phyloP scores from a whole-genome alignment of 2,329 filamentous ascomycete species.

The Exophiala mesophila region DNA sequence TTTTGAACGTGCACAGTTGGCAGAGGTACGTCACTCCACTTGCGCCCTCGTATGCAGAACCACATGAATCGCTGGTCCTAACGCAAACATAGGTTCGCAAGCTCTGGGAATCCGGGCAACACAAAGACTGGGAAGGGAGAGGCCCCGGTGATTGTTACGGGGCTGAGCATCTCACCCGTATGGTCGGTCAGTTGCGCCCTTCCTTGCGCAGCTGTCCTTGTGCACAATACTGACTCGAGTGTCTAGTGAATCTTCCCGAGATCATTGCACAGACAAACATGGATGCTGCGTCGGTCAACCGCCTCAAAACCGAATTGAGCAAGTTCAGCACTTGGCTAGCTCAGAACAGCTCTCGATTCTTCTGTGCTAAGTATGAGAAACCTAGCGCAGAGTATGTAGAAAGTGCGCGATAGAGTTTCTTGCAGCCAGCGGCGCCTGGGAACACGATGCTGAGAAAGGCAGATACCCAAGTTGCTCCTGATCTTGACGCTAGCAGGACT shows the following conservation, averaged over 20 bases:
- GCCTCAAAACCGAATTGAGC: constrained; percentile 80
- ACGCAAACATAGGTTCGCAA: constrained; percentile 55
- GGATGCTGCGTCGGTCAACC: constrained; percentile 84
- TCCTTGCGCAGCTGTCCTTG: neutral
- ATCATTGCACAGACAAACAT: constrained; percentile 97
- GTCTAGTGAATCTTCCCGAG: constrained; percentile 78
- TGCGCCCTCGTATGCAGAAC: neutral
- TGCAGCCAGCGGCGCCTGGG: no score
- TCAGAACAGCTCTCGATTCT: constrained; percentile 71
- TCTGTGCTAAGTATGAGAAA: constrained; percentile 47
- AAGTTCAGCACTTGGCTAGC: constrained; percentile 84
- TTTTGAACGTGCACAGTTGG: constrained; percentile 86
- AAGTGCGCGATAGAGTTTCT: constrained; percentile 16
- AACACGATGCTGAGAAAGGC: no score
- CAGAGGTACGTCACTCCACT: constrained; percentile 15
- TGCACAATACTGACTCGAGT: neutral
- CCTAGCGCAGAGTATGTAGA: constrained; percentile 30
- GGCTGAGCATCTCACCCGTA: constrained; percentile 80
- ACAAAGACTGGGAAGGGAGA: constrained; percentile 62
- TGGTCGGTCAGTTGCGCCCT: constrained; percentile 64
- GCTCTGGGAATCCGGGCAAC: constrained; percentile 59
- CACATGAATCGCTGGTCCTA: neutral
- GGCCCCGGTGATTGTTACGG: constrained; percentile 78
- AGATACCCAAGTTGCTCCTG: no score
- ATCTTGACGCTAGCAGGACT: no score